Conservation (phyloP, 2,329 filamentous ascomycete genomes). For the Trichoderma sp. region DNA sequence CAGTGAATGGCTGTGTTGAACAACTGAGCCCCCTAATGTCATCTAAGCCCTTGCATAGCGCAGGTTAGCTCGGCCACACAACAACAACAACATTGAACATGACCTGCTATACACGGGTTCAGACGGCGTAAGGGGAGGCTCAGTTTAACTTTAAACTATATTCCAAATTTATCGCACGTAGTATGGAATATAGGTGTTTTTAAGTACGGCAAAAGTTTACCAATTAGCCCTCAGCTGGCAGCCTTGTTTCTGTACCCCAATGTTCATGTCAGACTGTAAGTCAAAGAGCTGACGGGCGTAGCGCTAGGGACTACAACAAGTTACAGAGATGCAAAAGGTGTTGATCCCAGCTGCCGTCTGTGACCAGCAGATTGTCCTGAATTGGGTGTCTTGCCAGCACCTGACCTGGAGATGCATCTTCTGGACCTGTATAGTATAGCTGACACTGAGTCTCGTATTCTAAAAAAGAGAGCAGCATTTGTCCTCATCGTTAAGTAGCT, state of each 20-base stretch:
- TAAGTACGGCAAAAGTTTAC: neutral
- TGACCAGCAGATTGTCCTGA: neutral
- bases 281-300: neutral
- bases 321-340: neutral
- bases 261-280: neutral
- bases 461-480: neutral
- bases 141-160: neutral
- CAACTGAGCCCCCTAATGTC: neutral
- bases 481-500: neutral
- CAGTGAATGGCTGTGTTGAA: neutral
- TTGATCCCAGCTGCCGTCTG: neutral
- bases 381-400: neutral
- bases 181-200: neutral
- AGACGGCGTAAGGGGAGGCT: neutral
- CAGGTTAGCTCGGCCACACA: neutral
- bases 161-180: neutral
- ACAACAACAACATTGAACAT: neutral
- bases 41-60: neutral
- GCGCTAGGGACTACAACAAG: neutral
- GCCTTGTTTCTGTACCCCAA: neutral
- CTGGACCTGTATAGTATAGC: neutral
- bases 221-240: neutral
- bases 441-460: neutral
- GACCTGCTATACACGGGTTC: neutral
- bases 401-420: neutral